These are phyloP conservation scores for Mucor piriformis DNA, from an alignment of 371 early-diverging fungal genomes.

Conservation along the genomic window DNA sequence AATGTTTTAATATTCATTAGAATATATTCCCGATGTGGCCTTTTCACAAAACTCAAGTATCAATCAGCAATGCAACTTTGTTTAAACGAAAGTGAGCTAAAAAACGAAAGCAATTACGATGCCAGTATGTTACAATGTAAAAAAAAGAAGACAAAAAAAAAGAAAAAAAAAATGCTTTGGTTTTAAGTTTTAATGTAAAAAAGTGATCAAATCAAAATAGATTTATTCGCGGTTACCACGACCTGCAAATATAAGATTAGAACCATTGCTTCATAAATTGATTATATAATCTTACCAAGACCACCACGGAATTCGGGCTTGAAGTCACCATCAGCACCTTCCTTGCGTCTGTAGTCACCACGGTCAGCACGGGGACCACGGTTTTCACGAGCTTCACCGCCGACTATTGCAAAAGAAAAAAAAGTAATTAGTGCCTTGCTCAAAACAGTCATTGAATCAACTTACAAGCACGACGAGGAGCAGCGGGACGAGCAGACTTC, in stretches of 20 bases:
- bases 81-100: too few relatives aligned
- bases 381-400: conserved; percentile 48
- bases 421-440: not conserved
- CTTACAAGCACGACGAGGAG: conserved; percentile 62
- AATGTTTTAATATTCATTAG: too few relatives aligned
- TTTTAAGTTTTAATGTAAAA: conserved; percentile 1
- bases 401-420: conserved; percentile 14
- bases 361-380: conserved; percentile 71
- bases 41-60: too few relatives aligned
- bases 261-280: not conserved
- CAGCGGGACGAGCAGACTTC: conserved; percentile 78
- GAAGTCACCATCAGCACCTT: conserved; percentile 87
- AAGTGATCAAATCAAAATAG: not conserved
- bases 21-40: too few relatives aligned
- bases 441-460: not conserved
- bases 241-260: conserved; percentile 12
- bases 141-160: too few relatives aligned
- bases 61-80: too few relatives aligned
- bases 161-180: too few relatives aligned
- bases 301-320: conserved; percentile 91
- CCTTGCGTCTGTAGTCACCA: conserved; percentile 90
- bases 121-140: too few relatives aligned
- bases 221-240: conserved; percentile 45
- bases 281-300: conserved; percentile 46
- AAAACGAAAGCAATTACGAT: too few relatives aligned